phyloP scores from a whole-genome alignment of 2,329 filamentous ascomycete species.

The Catunica adiposa region DNA sequence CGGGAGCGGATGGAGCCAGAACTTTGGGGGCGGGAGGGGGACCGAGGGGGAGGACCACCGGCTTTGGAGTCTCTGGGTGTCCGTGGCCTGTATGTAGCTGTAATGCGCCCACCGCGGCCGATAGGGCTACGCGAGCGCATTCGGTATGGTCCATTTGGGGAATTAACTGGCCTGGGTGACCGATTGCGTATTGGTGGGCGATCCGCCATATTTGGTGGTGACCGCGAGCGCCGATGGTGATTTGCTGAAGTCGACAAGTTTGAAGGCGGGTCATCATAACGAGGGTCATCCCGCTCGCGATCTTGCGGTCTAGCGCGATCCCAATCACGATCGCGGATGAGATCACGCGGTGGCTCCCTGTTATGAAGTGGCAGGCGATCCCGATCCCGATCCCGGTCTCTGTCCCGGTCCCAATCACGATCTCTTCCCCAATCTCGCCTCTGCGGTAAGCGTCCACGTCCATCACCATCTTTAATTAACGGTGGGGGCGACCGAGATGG shows the following conservation, averaged over 20 bases:
- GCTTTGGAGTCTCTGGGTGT: constrained; percentile 7
- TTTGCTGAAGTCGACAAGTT: not conserved
- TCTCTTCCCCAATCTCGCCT: constrained; percentile 22
- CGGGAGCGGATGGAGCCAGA: constrained; percentile 38
- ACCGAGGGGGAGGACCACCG: constrained; percentile 4
- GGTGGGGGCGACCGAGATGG: constrained; percentile 17
- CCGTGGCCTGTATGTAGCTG: constrained; percentile 9
- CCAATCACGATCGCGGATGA: constrained; percentile 18
- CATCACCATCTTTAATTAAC: constrained; percentile 22
- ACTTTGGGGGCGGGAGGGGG: constrained; percentile 23
- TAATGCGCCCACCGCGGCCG: constrained; percentile 9
- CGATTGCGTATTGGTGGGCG: constrained; percentile 7
- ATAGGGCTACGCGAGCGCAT: constrained; percentile 11
- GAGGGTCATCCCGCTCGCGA: constrained; percentile 19
- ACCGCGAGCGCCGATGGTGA: constrained; percentile 32
- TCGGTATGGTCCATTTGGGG: constrained; percentile 6
- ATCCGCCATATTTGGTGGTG: constrained; percentile 26
- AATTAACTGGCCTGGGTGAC: constrained; percentile 1
- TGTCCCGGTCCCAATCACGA: too few relatives aligned
- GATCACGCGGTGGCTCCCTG: constrained; percentile 10
- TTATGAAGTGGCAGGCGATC: not conserved
- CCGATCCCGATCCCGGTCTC: constrained; percentile 14
- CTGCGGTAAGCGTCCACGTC: constrained; percentile 23
- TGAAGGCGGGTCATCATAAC: constrained; percentile 15
- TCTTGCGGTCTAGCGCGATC: constrained; percentile 24